phyloP scores from a whole-genome alignment of 2,329 filamentous ascomycete species.

The Penicillium sp. region DNA sequence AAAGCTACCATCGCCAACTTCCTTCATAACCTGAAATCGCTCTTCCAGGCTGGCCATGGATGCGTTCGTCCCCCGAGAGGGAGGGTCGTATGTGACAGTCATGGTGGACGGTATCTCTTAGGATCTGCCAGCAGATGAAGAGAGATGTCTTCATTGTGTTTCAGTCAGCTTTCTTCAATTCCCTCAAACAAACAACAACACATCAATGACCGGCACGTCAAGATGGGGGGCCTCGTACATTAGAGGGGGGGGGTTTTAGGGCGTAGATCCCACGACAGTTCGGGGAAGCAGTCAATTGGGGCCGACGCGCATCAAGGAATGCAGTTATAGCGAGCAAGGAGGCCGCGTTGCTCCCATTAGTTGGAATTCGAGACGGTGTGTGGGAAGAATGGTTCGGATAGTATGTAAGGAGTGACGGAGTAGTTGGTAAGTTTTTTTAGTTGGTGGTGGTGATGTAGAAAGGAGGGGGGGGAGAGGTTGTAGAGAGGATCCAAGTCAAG shows the following conservation, averaged over 20 bases:
- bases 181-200: conserved; percentile 1
- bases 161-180: conserved; percentile 17
- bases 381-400: background rate
- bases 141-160: conserved; percentile 23
- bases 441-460: background rate
- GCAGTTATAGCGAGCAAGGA: conserved; percentile 29
- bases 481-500: conserved; percentile 15
- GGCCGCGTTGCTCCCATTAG: conserved; percentile 35
- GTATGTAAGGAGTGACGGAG: conserved; percentile 33
- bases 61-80: conserved; percentile 65
- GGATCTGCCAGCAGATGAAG: conserved; percentile 51
- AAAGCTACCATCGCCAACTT: conserved; percentile 98
- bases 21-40: conserved; percentile 94
- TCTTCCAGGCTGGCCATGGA: conserved; percentile 74
- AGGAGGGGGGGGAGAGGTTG: background rate
- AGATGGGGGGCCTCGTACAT: conserved; percentile 16
- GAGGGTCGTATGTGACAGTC: conserved; percentile 78
- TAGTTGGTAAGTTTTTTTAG: conserved; percentile 25
- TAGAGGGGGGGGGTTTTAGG: conserved; percentile 11
- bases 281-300: conserved; percentile 33
- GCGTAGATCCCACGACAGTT: conserved; percentile 21
- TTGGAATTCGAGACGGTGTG: conserved; percentile 14
- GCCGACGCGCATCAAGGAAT: conserved; percentile 36
- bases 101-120: conserved; percentile 59
- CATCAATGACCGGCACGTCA: conserved; percentile 18